Percentiles rank a stretch among this genome's conserved stretches.
Evolutionary conservation across 2,329 filamentous ascomycete genomes (phyloP).

Genomic region (Coniochaeta hoffmannii): DNA sequence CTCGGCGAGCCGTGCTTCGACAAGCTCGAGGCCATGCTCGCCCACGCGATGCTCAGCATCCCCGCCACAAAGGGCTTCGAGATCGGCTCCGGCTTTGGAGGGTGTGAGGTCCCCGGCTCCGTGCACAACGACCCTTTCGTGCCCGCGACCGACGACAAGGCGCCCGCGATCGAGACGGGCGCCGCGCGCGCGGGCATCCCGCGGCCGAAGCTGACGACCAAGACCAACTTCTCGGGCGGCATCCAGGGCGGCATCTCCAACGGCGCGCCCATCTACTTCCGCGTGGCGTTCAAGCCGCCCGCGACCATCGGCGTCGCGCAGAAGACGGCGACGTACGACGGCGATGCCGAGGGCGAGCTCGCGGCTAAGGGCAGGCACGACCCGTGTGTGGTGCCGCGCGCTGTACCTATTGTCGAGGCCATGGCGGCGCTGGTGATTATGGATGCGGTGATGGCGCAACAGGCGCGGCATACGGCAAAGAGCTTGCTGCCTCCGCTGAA

Average conservation of each 20-base stretch:
- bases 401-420: slow-evolving; percentile 80
- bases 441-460: slow-evolving; percentile 80
- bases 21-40: slow-evolving; percentile 87
- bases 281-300: slow-evolving; percentile 88
- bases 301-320: slow-evolving; percentile 91
- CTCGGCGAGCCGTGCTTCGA: slow-evolving; percentile 93
- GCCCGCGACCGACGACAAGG: slow-evolving; percentile 34
- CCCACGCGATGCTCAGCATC: slow-evolving; percentile 90
- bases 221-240: slow-evolving; percentile 91
- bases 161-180: slow-evolving; percentile 31
- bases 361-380: slow-evolving; percentile 92
- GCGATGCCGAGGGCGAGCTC: slow-evolving; percentile 61
- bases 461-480: slow-evolving; percentile 45
- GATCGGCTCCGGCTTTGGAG: slow-evolving; percentile 85
- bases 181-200: slow-evolving; percentile 37
- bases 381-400: slow-evolving; percentile 83
- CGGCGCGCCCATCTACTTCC: slow-evolving; percentile 90
- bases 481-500: slow-evolving; percentile 34
- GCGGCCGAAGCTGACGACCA: slow-evolving; percentile 64
- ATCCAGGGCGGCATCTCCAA: slow-evolving; percentile 96
- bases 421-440: slow-evolving; percentile 87
- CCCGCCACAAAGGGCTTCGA: slow-evolving; percentile 95
- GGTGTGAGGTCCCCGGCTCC: slow-evolving; percentile 80
- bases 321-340: slow-evolving; percentile 72
- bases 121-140: slow-evolving; percentile 87